Base-by-base conservation (phyloP, 257 asterid genomes). In the Anisodus acutangulus region DNA sequence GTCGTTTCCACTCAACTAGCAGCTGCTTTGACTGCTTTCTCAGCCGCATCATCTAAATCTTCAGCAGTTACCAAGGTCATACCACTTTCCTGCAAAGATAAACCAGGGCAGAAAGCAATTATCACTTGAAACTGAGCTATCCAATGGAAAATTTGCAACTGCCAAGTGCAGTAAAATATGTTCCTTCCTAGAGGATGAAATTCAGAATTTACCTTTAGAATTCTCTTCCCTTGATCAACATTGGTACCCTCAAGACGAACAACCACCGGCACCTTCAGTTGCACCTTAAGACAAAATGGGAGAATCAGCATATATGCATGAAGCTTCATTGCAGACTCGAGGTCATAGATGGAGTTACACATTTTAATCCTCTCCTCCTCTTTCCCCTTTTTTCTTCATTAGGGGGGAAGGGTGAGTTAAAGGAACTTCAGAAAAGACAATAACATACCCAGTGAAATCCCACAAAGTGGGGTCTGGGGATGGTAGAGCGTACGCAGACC, bases 191-290 rank as follows among this genome's bases (percentile, higher is more conserved):
- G 66, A 59, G 60, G 81, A 19, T 57, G 37, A 45, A 31, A 26
- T 13, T 19, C 37, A 78, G n/a, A 60, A 26, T 83, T 80, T 88
- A 95, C 98, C 98, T 92, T 95, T 84, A 95, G 91, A 84, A 95
- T 95, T 90, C 97, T 94, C 91, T 93, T 94, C 70, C 98, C 97
- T 86, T 90, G 95, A 88, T 95, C 98, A 57, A 95, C 98, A 60
- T 95, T 95, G 86, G 98, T 95, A 79, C 98, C 98, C 90, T 95
- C 98, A 54, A 95, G 98, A 74, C 98, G 97, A 80, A 95, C 98
- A 59, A 95, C 88, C 17, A 95, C 98, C 13, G 97, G 98, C 81
- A 94, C 98, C 88, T 95, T 92, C 88, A 94, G 85, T 90, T 94
- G 92, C 87, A 95, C 97, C 98, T 95, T 71, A 54, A 86, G 31